Evolutionary conservation across 768 basidiomycete species (phyloP), one percentile per base, ranked within the genome.

Genomic region (Pluteus cervinus): DNA sequence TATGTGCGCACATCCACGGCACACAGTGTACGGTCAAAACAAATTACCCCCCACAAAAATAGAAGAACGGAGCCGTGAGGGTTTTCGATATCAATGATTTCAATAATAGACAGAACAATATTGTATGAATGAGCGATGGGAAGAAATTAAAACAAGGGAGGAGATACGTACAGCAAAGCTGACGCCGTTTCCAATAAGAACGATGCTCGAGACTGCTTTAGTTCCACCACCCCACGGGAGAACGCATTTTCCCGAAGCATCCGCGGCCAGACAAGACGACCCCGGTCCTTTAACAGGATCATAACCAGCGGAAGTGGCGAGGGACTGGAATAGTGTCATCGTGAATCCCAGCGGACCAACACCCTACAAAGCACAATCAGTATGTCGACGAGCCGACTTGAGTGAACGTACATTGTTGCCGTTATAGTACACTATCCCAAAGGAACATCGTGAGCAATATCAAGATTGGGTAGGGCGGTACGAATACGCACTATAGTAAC

Each of bases 351-450:
- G 51, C 5, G 82, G 81, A 22, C 82, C 82, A 14, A 81, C 79
- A 33, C 84, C 81, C 79, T 86, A 46, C 4, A 20, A 21, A 15
- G 14, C 17, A 20, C 29, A 47, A 43, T 17, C 37, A 12, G 36
- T 33, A 17, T 11, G 17, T 22, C 4, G 12, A 24, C 15, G 4
- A 11, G n/a, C 3, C 16, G 18, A 24, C 14, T 15, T 24, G 3
- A 34, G 15, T 12, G 44, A 12, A 42, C 69, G n/a, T 46, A 83
- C 82, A 56, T 85, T 86, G 45, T 86, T 76, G 36, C 85, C 86
- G 41, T 87, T 89, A 58, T 79, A 84, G 51, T 87, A 87, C 40
- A 87, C 86, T 88, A 37, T n/a, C n/a, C n/a, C n/a, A n/a, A n/a
- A n/a, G 31, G 22, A 29, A 42, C 33, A 41, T 25, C 7, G 17